Base-by-base conservation (phyloP, 2,329 filamentous ascomycete genomes). In the Trichoderma sp. region DNA sequence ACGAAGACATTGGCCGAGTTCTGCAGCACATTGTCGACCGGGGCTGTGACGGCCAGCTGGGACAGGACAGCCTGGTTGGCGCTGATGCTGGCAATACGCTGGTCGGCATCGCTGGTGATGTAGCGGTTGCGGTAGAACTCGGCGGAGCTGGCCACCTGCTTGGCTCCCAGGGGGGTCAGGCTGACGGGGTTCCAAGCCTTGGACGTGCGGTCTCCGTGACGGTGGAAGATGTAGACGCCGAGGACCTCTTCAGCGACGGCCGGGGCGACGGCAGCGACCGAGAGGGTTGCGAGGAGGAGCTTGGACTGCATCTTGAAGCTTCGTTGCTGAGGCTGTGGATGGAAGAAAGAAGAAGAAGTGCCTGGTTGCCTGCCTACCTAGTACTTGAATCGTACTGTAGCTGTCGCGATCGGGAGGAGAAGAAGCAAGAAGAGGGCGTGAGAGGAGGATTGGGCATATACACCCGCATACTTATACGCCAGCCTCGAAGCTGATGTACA, bases 141-240 rank as follows among this genome's bases (percentile, higher is more conserved):
- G 77, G 94, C 95, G 0, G 93, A 92, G 64, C 88, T 87, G 84
- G 91, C 93, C 79, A 95, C 91, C 85, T 98, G 88, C 65, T 89
- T 85, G 81, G 95, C 95, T 38, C 95, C 95, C 69, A 98, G 89
- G 76, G 93, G 89, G 14, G 95, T 98, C 82, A 98, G 85, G 78
- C 89, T 89, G 33, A 94, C 91, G 14, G 93, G 93, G 63, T 91
- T 87, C 77, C 91, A 91, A 21, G 90, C 87, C 86, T 97, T 98
- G 77, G 94, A 86, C 0, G 95, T 96, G 74, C 95, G 91, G 84
- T 98, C 95, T 75, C 95, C 95, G 85, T 98, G 95, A 63, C 95
- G 93, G 79, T 94, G 91, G 87, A 97, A 97, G 84, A 98, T 91
- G 84, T 95, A 97, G 63, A 93, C 91, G 71, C 95, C 95, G 18